Conservation (phyloP, 176 grass and related monocot species). For the Eleusine indica region DNA sequence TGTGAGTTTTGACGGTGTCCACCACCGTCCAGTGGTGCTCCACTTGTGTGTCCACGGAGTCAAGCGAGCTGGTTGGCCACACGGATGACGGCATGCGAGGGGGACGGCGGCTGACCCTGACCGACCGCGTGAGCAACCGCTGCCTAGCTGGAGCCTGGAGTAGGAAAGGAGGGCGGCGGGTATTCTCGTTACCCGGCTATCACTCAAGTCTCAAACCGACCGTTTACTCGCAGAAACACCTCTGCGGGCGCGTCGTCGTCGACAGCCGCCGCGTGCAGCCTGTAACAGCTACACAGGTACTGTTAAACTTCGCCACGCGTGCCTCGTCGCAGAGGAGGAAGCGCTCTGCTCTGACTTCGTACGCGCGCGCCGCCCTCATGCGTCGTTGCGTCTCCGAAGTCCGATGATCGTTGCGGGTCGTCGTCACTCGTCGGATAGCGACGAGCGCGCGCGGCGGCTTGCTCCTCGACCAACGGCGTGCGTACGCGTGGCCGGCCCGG, state of each 20-base stretch:
- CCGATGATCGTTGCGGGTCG: neutral
- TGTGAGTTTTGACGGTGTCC: too few species aligned
- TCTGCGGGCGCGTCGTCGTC: neutral
- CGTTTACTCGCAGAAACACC: neutral
- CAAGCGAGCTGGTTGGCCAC: neutral
- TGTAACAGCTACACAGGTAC: neutral
- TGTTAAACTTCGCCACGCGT: neutral
- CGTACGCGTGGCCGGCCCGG: neutral
- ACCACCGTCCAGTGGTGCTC: neutral
- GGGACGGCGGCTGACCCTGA: neutral
- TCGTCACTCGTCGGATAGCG: neutral
- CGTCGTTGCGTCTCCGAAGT: neutral
- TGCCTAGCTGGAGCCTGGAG: neutral
- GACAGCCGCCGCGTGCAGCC: neutral
- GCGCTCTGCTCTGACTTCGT: neutral
- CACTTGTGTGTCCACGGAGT: neutral
- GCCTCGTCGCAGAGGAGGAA: neutral
- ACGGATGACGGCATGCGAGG: too few species aligned
- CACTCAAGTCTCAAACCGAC: neutral
- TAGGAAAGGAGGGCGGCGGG: neutral
- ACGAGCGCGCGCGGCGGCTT: neutral
- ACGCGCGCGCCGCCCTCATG: neutral
- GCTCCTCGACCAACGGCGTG: neutral
- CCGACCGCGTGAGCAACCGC: neutral
- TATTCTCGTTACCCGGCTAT: slow-evolving; percentile 4